A percentile compares a stretch with the other conserved stretches of the same genome.
phyloP scores from a whole-genome alignment of 352 stramenopile genomes.

The Pseudoperonospora humuli region DNA sequence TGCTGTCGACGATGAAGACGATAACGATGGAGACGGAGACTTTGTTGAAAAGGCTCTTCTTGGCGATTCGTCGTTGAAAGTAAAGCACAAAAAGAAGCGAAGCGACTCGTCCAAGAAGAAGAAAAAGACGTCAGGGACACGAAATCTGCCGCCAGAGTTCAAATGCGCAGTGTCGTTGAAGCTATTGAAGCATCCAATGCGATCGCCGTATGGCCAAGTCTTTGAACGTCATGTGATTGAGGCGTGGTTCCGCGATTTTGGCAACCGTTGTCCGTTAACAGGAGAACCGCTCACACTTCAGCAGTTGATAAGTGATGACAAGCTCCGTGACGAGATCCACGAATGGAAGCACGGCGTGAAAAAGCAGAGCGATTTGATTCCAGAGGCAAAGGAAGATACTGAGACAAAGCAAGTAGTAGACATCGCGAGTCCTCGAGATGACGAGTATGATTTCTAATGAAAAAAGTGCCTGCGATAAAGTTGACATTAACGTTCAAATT shows the following conservation, averaged over 20 bases:
- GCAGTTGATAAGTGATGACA: constrained; percentile 44
- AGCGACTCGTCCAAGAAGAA: constrained; percentile 27
- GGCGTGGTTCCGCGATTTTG: constrained; percentile 69
- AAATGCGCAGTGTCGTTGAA: constrained; percentile 79
- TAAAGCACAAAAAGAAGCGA: constrained; percentile 19
- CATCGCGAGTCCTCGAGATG: too few species aligned
- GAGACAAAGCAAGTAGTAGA: too few species aligned
- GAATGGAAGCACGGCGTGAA: constrained; percentile 53
- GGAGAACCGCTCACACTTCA: constrained; percentile 51
- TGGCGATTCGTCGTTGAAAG: constrained; percentile 10
- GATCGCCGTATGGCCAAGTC: constrained; percentile 68
- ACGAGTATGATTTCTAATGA: too few species aligned
- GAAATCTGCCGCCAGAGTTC: constrained; percentile 44
- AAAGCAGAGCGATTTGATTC: constrained; percentile 5
- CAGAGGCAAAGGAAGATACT: constrained; percentile 1
- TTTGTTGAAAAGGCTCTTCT: constrained; percentile 20
- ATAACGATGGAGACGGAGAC: constrained; percentile 21
- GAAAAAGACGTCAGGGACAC: constrained; percentile 24
- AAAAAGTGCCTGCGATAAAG: too few species aligned
- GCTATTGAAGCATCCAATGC: constrained; percentile 53
- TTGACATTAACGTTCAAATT: too few species aligned
- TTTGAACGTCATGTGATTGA: constrained; percentile 85
- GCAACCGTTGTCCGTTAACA: constrained; percentile 70
- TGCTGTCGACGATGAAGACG: constrained; percentile 3
- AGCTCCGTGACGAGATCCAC: constrained; percentile 47